phyloP scores from a whole-genome alignment of 2,329 filamentous ascomycete genomes.

The Calonectria fujianensis region DNA sequence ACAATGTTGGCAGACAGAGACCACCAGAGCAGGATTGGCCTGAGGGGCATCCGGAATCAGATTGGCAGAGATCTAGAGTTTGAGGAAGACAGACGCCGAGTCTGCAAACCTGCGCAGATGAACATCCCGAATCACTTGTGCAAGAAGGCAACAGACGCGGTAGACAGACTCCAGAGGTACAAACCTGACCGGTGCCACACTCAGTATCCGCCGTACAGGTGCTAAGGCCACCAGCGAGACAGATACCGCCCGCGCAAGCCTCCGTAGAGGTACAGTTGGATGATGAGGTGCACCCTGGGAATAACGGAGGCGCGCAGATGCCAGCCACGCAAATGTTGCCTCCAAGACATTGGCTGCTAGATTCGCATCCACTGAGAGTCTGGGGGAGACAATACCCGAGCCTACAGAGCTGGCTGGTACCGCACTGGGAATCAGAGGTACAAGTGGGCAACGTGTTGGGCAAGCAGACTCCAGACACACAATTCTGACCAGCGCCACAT shows the following conservation, averaged over 20 bases:
- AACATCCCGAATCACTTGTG: constrained; percentile 24
- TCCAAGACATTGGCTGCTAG: constrained; percentile 23
- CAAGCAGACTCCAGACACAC: constrained; percentile 30
- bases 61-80: not conserved
- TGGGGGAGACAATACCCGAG: constrained; percentile 34
- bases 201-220: constrained; percentile 3
- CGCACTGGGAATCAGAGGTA: constrained; percentile 29
- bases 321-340: constrained; percentile 28
- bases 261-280: constrained; percentile 25
- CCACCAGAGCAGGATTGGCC: constrained; percentile 31
- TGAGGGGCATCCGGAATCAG: constrained; percentile 2
- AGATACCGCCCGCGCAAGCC: constrained; percentile 29
- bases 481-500: constrained; percentile 14
- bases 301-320: constrained; percentile 31
- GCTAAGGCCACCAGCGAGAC: constrained; percentile 19
- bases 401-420: constrained; percentile 30
- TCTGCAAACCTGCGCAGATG: constrained; percentile 12
- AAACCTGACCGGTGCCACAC: constrained; percentile 19
- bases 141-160: constrained; percentile 28
- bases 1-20: constrained; percentile 23
- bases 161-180: constrained; percentile 27
- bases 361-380: not conserved
- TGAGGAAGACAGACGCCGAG: constrained; percentile 31
- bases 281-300: constrained; percentile 14
- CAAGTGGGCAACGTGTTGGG: constrained; percentile 23